Base-by-base conservation (phyloP, 805 yeast genomes). In the Metschnikowia dekortorum region DNA sequence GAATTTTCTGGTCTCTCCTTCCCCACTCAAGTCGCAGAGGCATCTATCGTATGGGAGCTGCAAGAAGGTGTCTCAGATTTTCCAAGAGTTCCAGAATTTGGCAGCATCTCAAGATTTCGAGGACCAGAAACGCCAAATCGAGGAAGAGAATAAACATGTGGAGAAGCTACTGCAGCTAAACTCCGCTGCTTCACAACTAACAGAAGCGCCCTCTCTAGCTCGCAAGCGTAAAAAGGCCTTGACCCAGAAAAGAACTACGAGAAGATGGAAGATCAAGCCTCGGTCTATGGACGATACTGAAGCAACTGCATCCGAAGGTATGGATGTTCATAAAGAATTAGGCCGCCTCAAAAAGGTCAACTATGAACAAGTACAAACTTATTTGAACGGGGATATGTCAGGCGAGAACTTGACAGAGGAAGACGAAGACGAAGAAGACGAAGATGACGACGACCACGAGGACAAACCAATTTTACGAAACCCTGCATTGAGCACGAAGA, bases 231-330 rank as follows among this genome's bases (percentile, higher is more conserved):
- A 66, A 53, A 68, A 62, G 53, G 63, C 63, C 36, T 71, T 69
- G 50, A 79, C 83, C 0, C 79, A 76, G 39, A 80, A 80, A 63
- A 63, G 84, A 57, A 73, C 78, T 0, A 79, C 84, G 1, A 66
- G 81, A 48, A 67, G 82, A 46, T 73, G 75, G 64, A 79, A 76
- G 51, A 68, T 80, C 51, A 75, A 71, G 52, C 79, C 83, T 0
- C 56, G 64, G 16, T 53, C 50, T 4, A 63, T 55, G 3, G 55
- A 58, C 0, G 53, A 48, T 1, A 59, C 52, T 2, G 34, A 42
- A 32, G 64, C 62, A 4, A 75, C 71, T 43, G 59, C 56, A 10
- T 53, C 76, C 34, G 65, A 64, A n/a, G 60, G 61, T 13, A 66
- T 71, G 29, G 65, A 80, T 53, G 61, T 80, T 8, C 81, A 76